Evolutionary conservation across 495 filamentous ascomycete genomes (phyloP).

Genomic region (Aspergillus sclerotioniger): DNA sequence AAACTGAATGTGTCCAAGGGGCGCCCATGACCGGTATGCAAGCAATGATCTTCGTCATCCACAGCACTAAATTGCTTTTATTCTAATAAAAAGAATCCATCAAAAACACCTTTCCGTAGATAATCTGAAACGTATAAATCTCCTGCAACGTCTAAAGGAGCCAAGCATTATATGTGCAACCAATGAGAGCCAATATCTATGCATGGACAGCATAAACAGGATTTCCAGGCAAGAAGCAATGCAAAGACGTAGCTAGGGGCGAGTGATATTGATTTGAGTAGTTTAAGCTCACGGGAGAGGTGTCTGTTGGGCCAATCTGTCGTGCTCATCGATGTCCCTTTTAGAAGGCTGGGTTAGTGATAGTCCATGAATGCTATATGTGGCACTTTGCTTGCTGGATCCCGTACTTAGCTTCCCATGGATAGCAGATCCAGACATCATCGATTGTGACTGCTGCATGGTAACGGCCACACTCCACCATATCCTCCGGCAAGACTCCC

Average conservation of each 20-base stretch:
- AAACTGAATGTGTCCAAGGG: background rate
- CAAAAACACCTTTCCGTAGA: constrained; percentile 29
- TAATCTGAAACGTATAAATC: constrained; percentile 20
- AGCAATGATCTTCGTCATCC: background rate
- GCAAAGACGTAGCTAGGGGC: background rate
- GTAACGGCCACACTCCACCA: constrained; percentile 75
- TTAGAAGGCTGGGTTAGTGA: constrained; percentile 15
- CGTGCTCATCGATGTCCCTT: constrained; percentile 91
- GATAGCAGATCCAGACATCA: constrained; percentile 98
- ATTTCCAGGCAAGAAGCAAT: background rate
- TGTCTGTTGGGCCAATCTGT: constrained; percentile 62
- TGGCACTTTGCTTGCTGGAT: background rate
- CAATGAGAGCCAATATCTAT: constrained; percentile 8
- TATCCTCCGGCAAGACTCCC: constrained; percentile 75
- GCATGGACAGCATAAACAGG: background rate
- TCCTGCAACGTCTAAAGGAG: constrained; percentile 3
- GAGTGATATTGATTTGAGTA: background rate
- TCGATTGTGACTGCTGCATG: constrained; percentile 80
- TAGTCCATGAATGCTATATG: background rate
- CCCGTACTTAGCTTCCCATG: constrained; percentile 89
- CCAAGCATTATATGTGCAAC: constrained; percentile 11
- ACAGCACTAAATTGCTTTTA: constrained; percentile 11
- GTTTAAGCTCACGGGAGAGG: constrained; percentile 29
- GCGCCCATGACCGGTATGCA: background rate
- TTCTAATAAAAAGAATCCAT: constrained; percentile 26